phyloP scores from a whole-genome alignment of 2,329 filamentous ascomycete genomes.

The Penicillium sp. region DNA sequence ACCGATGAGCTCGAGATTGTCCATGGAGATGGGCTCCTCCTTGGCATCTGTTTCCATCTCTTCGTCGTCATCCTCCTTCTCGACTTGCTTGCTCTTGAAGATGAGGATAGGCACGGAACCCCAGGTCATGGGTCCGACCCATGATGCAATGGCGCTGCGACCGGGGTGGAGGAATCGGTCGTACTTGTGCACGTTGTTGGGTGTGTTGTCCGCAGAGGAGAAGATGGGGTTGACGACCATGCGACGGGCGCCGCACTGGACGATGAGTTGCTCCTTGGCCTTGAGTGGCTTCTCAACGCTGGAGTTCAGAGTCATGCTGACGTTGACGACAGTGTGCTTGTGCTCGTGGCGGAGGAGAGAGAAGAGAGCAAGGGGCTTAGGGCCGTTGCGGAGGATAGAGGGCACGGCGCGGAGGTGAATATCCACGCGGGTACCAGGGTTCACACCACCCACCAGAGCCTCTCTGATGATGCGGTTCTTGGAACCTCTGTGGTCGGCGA shows the following conservation, averaged over 20 bases:
- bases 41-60: slow-evolving; percentile 48
- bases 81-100: slow-evolving; percentile 62
- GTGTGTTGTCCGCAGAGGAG: slow-evolving; percentile 84
- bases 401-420: slow-evolving; percentile 70
- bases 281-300: slow-evolving; percentile 76
- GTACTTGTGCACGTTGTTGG: slow-evolving; percentile 97
- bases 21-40: slow-evolving; percentile 38
- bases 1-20: slow-evolving; percentile 70
- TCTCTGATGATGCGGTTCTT: slow-evolving; percentile 77
- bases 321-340: slow-evolving; percentile 87
- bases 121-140: slow-evolving; percentile 90
- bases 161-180: slow-evolving; percentile 90
- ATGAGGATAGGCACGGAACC: slow-evolving; percentile 87
- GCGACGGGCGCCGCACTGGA: slow-evolving; percentile 86
- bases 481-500: slow-evolving; percentile 86
- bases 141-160: slow-evolving; percentile 82
- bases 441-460: slow-evolving; percentile 83
- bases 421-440: slow-evolving; percentile 78
- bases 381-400: slow-evolving; percentile 51
- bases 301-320: slow-evolving; percentile 81
- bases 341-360: slow-evolving; percentile 92
- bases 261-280: slow-evolving; percentile 86
- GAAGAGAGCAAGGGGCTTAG: slow-evolving; percentile 72
- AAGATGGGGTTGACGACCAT: slow-evolving; percentile 88
- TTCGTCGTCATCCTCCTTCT: slow-evolving; percentile 35